Evolutionary conservation across 2,329 filamentous ascomycete genomes (phyloP), one percentile per base, ranked within the genome.

Genomic region (Penicillium sp.): DNA sequence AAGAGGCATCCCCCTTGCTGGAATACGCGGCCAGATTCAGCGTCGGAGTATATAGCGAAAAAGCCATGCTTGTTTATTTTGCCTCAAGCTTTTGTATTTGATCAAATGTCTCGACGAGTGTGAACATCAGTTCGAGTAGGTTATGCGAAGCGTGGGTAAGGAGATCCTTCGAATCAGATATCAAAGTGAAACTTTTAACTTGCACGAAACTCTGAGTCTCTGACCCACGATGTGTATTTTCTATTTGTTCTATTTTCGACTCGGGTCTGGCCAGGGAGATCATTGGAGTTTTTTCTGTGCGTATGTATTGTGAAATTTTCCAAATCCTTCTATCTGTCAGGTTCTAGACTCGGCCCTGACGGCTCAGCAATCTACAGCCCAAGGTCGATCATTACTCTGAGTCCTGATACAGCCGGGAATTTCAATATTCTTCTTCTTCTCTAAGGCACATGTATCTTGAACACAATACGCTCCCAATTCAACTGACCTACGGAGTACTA

Each of bases 1-100:
- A 39, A 52, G n/a, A 45, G 18, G 11, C 13, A 29, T 30, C 25
- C 47, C 55, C 55, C 52, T 59, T 53, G 27, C 22, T 19, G 16
- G 14, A 4, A 1, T 19, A 10, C 46, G 39, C 28, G 35, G 14
- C 18, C 28, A 47, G 19, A 38, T 50, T 40, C n/a, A 25, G 30
- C 38, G 39, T 34, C 29, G 25, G 27, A 34, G n/a, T n/a, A 14
- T 2, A 33, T 7, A 42, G 13, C 14, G 1, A n/a, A 30, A 11
- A 31, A 3, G 4, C 4, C 12, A 13, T 14, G 14, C 11, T 4
- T 22, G 14, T 19, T 28, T 6, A 4, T 12, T 40, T 41, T 22
- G 19, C 14, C 1, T 33, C 13, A 10, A 25, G 25, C 9, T 16
- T 29, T 14, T 2, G 13, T 41, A 27, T 18, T n/a, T 37, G 4